Evolutionary conservation across 345 rosid genomes (phyloP), one percentile per base, ranked within the genome.

Genomic region (Eucalyptus tenuipes): DNA sequence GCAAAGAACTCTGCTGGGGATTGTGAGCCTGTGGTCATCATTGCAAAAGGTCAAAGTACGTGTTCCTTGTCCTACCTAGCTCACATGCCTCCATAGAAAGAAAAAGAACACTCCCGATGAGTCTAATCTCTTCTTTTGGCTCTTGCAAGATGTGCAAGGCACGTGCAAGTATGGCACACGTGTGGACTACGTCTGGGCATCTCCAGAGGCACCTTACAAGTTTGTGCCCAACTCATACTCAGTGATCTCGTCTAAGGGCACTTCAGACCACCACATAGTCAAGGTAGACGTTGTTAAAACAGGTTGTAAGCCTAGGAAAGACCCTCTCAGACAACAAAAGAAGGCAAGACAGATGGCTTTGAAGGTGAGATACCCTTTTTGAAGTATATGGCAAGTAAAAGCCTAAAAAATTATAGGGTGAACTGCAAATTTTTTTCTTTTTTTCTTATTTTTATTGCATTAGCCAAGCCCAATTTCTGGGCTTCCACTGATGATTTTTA

Each of bases 151-250:
- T 93, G 99, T 97, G 64, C 99, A 97, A 88, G 99, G 99, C 86
- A 96, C 99, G 37, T 97, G 99, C 95, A 97, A 97, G 92, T 96
- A 97, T 1, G 99, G 98, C 61, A 97, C 99, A 6, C 89, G 99
- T 0, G 99, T 97, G 15, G 99, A 97, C 89, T 96, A 97, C 92
- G 86, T 96, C 42, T 88, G 93, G 61, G 93, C 97, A 88, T 95
- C 99, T n/a, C 94, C 94, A 40, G 91, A 92, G 42, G 93, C 95
- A 8, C 92, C 95, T 2, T 96, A 91, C 89, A 91, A 91, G 89
- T 95, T 96, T 68, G 94, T 97, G 71, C 98, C 98, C 2, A 96
- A 96, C 14, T 95, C 98, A 5, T 97, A 97, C 91, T 95, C 98
- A 0, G 99, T 96, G 50, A 85, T 96, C 47, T 96, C 98, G 68